Conservation (phyloP, 371 early-diverging fungal species). For the Chytridiales sp. region DNA sequence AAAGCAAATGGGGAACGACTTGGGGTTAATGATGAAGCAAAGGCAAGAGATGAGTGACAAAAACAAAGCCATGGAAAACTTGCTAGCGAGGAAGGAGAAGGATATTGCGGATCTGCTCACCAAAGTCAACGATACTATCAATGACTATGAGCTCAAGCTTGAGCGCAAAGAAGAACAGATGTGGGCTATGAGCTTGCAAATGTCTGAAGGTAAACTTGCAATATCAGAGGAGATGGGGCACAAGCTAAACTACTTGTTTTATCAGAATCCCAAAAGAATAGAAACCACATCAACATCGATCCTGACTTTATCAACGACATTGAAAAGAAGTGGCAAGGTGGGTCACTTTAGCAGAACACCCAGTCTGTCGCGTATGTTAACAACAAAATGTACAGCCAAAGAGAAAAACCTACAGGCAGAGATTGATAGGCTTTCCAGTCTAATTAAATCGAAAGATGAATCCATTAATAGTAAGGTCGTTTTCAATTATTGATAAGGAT, state of each 20-base stretch:
- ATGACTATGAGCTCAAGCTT: conserved; percentile 52
- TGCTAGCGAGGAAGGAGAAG: conserved; percentile 48
- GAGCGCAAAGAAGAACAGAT: conserved; percentile 58
- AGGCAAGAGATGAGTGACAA: conserved; percentile 44
- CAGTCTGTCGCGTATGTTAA: not conserved
- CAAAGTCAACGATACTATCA: conserved; percentile 55
- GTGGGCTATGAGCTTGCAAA: conserved; percentile 54
- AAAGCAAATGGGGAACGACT: conserved; percentile 44
- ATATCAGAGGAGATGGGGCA: not conserved
- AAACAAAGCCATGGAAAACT: conserved; percentile 42
- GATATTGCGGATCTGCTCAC: conserved; percentile 51
- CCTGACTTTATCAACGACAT: conserved; percentile 50
- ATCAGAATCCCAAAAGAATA: conserved; percentile 29
- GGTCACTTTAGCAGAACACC: not conserved
- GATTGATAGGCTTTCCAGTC: conserved; percentile 30
- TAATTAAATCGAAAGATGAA: conserved; percentile 25
- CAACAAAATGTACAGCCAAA: conserved; percentile 23
- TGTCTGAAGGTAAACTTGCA: conserved; percentile 46
- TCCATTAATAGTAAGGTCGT: conserved; percentile 23
- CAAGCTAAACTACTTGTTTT: conserved; percentile 4
- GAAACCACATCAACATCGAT: conserved; percentile 40
- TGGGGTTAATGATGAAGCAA: conserved; percentile 32
- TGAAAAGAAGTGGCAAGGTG: conserved; percentile 52
- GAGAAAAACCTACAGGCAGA: conserved; percentile 40
- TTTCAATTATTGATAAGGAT: not conserved